Evolutionary conservation across 2,329 filamentous ascomycete genomes (phyloP).

Genomic region (Pseudogymnoascus sp.): DNA sequence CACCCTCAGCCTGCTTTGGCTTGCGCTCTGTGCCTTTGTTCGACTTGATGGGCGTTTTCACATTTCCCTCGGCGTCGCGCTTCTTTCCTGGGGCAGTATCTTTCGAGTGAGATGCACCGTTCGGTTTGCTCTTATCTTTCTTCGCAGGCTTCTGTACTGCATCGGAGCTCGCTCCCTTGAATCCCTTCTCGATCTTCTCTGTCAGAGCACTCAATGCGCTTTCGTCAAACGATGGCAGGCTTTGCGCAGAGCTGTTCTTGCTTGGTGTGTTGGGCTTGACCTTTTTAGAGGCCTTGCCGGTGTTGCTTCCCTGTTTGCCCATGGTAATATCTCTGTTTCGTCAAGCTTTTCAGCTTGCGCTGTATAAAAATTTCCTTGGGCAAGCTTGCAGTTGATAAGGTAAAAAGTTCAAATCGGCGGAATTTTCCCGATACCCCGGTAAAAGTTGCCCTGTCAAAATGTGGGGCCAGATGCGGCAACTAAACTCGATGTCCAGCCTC

Average conservation of each 20-base stretch:
- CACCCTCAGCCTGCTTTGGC: conserved; percentile 10
- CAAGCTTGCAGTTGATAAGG: conserved; percentile 7
- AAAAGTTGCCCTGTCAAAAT: conserved; percentile 7
- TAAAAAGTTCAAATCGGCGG: conserved; percentile 10
- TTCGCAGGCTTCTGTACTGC: conserved; percentile 20
- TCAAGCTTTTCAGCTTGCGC: conserved; percentile 5
- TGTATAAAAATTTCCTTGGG: conserved; percentile 5
- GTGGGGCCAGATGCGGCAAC: not conserved
- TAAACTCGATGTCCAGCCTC: conserved; percentile 2
- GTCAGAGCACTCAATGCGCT: conserved; percentile 45
- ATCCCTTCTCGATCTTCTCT: conserved; percentile 46
- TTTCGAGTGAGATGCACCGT: conserved; percentile 23
- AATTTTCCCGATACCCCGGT: conserved; percentile 13
- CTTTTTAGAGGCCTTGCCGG: conserved; percentile 17
- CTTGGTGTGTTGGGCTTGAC: conserved; percentile 17
- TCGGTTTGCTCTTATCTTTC: conserved; percentile 39
- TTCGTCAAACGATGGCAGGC: conserved; percentile 39
- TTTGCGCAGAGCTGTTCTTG: conserved; percentile 17
- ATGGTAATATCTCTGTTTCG: not conserved
- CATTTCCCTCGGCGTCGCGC: conserved; percentile 26
- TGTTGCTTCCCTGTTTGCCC: conserved; percentile 28
- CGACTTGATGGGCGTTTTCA: conserved; percentile 20
- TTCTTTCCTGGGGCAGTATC: conserved; percentile 28
- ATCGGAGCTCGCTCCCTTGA: conserved; percentile 26
- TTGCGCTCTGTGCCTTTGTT: conserved; percentile 11